A percentile compares a stretch with the other conserved stretches of the same genome.
Evolutionary conservation across 495 filamentous ascomycete species (phyloP).

Genomic region (Poronia punctata): DNA sequence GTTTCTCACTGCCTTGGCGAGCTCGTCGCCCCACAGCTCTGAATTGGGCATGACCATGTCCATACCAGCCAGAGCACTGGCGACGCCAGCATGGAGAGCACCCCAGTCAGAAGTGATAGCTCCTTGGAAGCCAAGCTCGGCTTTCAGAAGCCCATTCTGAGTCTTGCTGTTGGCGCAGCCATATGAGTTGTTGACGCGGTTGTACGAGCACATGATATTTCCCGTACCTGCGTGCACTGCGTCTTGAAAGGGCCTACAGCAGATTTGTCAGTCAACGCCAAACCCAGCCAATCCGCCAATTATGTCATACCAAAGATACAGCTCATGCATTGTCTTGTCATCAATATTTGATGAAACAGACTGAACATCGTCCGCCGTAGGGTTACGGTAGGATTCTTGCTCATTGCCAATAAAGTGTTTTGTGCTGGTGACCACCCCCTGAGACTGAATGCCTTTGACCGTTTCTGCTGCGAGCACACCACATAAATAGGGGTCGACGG

Average conservation of each 20-base stretch:
- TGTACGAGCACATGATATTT: slow-evolving; percentile 52
- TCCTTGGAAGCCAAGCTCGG: slow-evolving; percentile 49
- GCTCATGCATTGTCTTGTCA: slow-evolving; percentile 50
- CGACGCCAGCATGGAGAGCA: slow-evolving; percentile 38
- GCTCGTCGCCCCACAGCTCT: slow-evolving; percentile 21
- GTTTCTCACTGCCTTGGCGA: slow-evolving; percentile 24
- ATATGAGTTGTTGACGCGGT: slow-evolving; percentile 48
- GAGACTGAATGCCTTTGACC: slow-evolving; percentile 31
- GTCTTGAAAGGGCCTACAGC: slow-evolving; percentile 51
- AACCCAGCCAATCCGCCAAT: no score
- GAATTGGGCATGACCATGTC: slow-evolving; percentile 49
- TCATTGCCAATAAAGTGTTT: slow-evolving; percentile 49
- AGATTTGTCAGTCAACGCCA: no score
- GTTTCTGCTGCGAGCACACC: slow-evolving; percentile 24
- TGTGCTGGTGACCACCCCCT: slow-evolving; percentile 29
- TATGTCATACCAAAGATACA: slow-evolving; percentile 52
- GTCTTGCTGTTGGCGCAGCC: slow-evolving; percentile 46
- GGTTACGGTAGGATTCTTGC: slow-evolving; percentile 46
- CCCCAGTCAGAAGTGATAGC: slow-evolving; percentile 50
- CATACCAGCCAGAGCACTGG: slow-evolving; percentile 36
- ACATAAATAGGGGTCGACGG: slow-evolving; percentile 23
- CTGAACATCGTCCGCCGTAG: slow-evolving; percentile 20
- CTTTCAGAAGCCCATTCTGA: slow-evolving; percentile 45
- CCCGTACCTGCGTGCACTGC: slow-evolving; percentile 45
- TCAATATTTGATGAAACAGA: slow-evolving; percentile 43